Percentiles rank a stretch among this genome's conserved stretches.
Conservation (phyloP, 352 stramenopile species). For the Phytopythium aichiense region DNA sequence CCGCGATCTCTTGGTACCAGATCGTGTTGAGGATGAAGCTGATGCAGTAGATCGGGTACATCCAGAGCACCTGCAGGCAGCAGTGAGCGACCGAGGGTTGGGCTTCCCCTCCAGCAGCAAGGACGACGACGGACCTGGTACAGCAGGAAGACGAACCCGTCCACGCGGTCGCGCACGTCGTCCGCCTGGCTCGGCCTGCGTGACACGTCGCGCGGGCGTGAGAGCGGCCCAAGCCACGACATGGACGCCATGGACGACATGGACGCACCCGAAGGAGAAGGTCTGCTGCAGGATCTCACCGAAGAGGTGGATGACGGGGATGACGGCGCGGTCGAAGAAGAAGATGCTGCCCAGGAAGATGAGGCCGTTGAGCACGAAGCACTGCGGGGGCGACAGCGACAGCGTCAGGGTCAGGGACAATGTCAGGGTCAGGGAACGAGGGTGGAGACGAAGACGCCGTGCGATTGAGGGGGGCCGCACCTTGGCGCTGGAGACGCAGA, state of each 20-base stretch:
- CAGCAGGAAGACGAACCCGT: slow-evolving; percentile 83
- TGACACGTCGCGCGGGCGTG: no score
- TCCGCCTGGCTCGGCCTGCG: slow-evolving; percentile 49
- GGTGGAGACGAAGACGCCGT: background rate
- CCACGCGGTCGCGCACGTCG: slow-evolving; percentile 69
- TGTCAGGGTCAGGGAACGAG: background rate
- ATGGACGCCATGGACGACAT: no score
- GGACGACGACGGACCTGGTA: slow-evolving; percentile 46
- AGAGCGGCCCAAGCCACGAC: no score
- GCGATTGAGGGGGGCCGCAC: slow-evolving; percentile 11
- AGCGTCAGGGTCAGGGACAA: background rate
- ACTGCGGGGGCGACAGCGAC: slow-evolving; percentile 22
- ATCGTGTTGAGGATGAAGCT: slow-evolving; percentile 91
- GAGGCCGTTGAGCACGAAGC: slow-evolving; percentile 86
- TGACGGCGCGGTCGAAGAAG: slow-evolving; percentile 83
- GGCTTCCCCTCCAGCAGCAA: no score
- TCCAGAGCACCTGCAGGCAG: slow-evolving; percentile 62
- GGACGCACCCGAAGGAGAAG: slow-evolving; percentile 53
- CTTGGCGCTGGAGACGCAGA: slow-evolving; percentile 84
- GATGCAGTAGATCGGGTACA: slow-evolving; percentile 91
- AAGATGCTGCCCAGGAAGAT: slow-evolving; percentile 89
- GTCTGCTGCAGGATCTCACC: slow-evolving; percentile 72
- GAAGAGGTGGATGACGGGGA: slow-evolving; percentile 87
- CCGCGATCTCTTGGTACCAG: slow-evolving; percentile 89
- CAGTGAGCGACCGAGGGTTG: no score